Percentiles rank a stretch among this genome's conserved stretches.
phyloP scores from a whole-genome alignment of 768 basidiomycete species.

The Boletus pseudo-olivaceus region DNA sequence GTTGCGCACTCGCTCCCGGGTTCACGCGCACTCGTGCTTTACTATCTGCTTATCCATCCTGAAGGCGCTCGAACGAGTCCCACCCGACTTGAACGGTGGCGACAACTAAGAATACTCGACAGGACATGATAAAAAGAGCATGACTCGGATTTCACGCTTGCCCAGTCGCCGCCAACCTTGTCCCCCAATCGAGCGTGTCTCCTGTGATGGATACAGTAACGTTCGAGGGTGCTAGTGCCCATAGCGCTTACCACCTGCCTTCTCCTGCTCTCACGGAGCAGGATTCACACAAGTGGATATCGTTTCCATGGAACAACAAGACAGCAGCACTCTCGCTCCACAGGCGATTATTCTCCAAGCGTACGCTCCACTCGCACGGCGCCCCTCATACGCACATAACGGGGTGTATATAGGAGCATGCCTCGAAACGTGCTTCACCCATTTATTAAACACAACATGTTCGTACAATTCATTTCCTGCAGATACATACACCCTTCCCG shows the following conservation, averaged over 20 bases:
- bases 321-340: too few species aligned
- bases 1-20: background rate
- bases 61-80: background rate
- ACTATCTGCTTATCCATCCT: background rate
- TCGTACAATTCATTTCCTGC: too few species aligned
- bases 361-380: too few species aligned
- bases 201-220: background rate
- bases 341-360: too few species aligned
- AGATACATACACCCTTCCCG: too few species aligned
- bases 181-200: background rate
- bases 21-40: background rate
- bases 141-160: background rate
- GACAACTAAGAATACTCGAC: background rate
- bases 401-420: too few species aligned
- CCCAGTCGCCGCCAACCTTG: background rate
- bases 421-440: too few species aligned
- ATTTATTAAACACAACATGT: too few species aligned
- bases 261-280: background rate
- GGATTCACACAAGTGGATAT: too few species aligned
- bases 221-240: constrained; percentile 1
- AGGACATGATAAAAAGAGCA: background rate
- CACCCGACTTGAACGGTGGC: background rate
- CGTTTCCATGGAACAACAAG: too few species aligned
- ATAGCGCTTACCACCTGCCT: background rate
- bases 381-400: too few species aligned